These are phyloP conservation scores for Nemania bipapillata DNA, from an alignment of 2,329 filamentous ascomycete species.

Conservation along the genomic window DNA sequence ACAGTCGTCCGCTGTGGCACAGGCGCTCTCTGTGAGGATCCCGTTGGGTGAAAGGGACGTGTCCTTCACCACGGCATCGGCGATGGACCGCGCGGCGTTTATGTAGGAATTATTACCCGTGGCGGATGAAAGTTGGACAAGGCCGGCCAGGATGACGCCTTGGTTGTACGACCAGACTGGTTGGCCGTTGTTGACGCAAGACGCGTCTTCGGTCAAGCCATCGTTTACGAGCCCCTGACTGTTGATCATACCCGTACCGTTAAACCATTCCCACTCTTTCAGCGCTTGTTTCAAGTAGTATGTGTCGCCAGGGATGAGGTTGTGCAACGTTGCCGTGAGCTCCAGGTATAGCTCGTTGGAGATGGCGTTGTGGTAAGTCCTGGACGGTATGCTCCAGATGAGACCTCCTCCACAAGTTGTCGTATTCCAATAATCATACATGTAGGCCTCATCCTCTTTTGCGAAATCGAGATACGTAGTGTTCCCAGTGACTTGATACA, in stretches of 20 bases:
- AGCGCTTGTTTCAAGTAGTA: constrained; percentile 56
- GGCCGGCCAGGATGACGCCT: constrained; percentile 68
- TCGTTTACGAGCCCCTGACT: constrained; percentile 56
- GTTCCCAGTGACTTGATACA: constrained; percentile 60
- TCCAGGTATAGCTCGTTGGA: constrained; percentile 61
- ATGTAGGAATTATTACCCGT: constrained; percentile 45
- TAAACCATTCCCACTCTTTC: constrained; percentile 58
- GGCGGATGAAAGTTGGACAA: constrained; percentile 63
- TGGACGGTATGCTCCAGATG: constrained; percentile 59
- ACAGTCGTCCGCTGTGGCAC: constrained; percentile 50
- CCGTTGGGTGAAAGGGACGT: constrained; percentile 52
- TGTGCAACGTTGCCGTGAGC: constrained; percentile 58
- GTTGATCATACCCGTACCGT: constrained; percentile 56
- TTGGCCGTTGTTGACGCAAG: constrained; percentile 49
- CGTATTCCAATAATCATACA: constrained; percentile 57
- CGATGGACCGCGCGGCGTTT: constrained; percentile 43
- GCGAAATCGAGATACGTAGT: constrained; percentile 59
- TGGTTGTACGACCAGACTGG: constrained; percentile 64
- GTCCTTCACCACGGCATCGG: constrained; percentile 51
- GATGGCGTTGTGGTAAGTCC: constrained; percentile 57
- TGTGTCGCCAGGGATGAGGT: constrained; percentile 53
- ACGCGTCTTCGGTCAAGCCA: constrained; percentile 52
- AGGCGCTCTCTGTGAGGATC: constrained; percentile 57
- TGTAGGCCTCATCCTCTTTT: constrained; percentile 60
- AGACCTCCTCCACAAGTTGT: constrained; percentile 57